Base-by-base conservation (phyloP, 805 yeast genomes). In the Sungouiozyma ichnusensis region DNA sequence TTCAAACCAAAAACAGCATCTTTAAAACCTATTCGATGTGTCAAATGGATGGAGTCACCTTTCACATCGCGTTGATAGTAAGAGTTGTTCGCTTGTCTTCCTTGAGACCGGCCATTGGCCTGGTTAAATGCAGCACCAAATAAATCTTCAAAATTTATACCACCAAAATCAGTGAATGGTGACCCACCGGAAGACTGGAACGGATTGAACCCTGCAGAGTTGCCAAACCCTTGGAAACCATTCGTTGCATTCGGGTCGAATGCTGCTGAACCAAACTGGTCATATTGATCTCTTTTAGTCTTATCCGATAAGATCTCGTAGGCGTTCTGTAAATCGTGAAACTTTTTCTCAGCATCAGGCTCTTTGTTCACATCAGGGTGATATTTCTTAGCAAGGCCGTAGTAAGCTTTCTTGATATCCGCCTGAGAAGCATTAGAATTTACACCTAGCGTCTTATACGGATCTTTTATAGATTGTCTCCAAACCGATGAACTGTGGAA, bases 301-400 rank as follows among this genome's bases (percentile, higher is more conserved):
- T 85, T 83, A 60, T 87, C 94, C 36, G 86, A 79, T 55, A 92
- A 69, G 32, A 92, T 76, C 63, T 92, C 99, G 58, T 94, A 92
- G 1, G 97, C 94, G 49, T 84, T 92, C 58, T 90, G 97, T 49
- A 92, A 75, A 54, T 84, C 85, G 57, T 92, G 97, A 67, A 92
- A 92, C 62, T 79, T 79, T 57, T 77, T 76, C 53, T 90, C 95
- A 0, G 97, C 92, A 16, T 75, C 90, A 19, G 76, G 74, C 48
- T 85, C 96, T 63, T 90, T 92, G 63, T 90, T 92, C 36, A 92
- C 85, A 67, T 92, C 99, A 0, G 99, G 99, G 63, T 92, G 99
- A 63, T 70, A 87, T 61, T 90, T 76, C 63, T 92, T 92, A 14
- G 97, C 98, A 48, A 92, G 68, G 56, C 86, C 81, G 61, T 87